These are phyloP conservation scores for Fusarium caatingaense DNA, from an alignment of 2,329 filamentous ascomycete genomes.

Conservation along the genomic window DNA sequence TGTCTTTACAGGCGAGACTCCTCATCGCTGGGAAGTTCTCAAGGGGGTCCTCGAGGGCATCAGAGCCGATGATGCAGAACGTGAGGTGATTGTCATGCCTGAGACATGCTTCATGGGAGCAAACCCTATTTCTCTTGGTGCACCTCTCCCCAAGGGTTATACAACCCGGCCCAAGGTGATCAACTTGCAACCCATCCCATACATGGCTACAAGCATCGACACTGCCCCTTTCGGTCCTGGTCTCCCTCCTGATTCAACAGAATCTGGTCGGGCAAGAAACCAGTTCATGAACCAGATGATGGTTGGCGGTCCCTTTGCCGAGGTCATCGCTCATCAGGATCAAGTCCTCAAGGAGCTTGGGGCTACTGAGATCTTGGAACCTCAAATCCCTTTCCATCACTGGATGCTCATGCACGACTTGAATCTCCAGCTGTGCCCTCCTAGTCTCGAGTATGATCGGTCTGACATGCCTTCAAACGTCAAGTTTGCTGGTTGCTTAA, in stretches of 20 bases:
- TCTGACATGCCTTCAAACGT: slow-evolving; percentile 54
- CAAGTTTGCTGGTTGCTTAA: slow-evolving; percentile 57
- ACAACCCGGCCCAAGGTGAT: slow-evolving; percentile 51
- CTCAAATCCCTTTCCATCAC: slow-evolving; percentile 42
- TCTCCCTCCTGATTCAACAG: slow-evolving; percentile 53
- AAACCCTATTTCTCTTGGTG: slow-evolving; percentile 53
- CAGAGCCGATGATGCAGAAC: slow-evolving; percentile 47
- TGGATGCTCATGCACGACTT: slow-evolving; percentile 49
- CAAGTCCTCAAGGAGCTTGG: slow-evolving; percentile 47
- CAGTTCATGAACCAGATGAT: slow-evolving; percentile 43
- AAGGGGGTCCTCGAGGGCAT: slow-evolving; percentile 52
- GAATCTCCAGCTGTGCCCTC: slow-evolving; percentile 53
- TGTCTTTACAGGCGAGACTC: slow-evolving; percentile 45
- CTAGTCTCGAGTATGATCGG: slow-evolving; percentile 54
- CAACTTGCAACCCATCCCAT: slow-evolving; percentile 54
- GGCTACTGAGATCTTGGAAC: slow-evolving; percentile 37
- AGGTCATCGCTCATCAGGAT: slow-evolving; percentile 39
- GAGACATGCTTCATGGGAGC: slow-evolving; percentile 55
- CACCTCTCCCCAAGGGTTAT: slow-evolving; percentile 54
- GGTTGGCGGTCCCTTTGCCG: slow-evolving; percentile 39
- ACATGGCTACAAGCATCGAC: slow-evolving; percentile 53
- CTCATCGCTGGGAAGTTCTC: slow-evolving; percentile 48
- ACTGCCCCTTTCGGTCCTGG: slow-evolving; percentile 54
- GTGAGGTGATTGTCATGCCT: slow-evolving; percentile 57
- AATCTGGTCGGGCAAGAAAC: slow-evolving; percentile 53